These are phyloP conservation scores for Debaryomyces subglobosus DNA, from an alignment of 1,139 yeast genomes.

Conservation along the genomic window DNA sequence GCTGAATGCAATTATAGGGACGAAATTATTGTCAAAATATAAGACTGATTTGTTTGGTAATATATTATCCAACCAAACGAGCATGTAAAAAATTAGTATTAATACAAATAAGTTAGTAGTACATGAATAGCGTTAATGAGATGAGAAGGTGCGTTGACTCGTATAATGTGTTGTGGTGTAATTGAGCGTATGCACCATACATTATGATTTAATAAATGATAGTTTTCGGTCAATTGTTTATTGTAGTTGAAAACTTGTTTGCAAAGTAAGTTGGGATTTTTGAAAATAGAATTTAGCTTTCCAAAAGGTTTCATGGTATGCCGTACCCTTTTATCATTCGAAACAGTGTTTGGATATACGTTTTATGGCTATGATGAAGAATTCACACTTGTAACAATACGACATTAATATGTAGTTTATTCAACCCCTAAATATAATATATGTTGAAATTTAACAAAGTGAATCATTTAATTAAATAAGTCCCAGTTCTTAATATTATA, in stretches of 20 bases:
- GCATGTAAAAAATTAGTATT: neutral
- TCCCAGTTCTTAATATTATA: constrained; percentile 45
- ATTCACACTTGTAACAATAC: neutral
- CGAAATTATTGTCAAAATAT: neutral
- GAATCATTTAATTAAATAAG: constrained; percentile 39
- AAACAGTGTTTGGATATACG: neutral
- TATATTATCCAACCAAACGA: neutral
- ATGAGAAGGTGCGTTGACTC: neutral
- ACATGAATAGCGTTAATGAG: neutral
- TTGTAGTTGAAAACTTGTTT: neutral
- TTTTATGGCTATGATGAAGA: neutral
- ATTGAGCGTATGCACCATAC: neutral
- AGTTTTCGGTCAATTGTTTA: neutral
- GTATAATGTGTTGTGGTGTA: neutral
- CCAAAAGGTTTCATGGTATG: no score
- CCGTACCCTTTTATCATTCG: no score
- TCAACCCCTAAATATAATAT: neutral
- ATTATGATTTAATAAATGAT: neutral
- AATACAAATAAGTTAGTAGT: neutral
- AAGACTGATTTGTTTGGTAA: neutral
- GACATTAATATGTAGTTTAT: neutral
- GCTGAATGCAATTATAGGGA: constrained; percentile 2
- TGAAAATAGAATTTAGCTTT: neutral
- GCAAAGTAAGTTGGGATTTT: neutral
- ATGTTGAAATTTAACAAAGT: neutral